phyloP scores from a whole-genome alignment of 257 asterid genomes.

The Ajuga chamaepitys region DNA sequence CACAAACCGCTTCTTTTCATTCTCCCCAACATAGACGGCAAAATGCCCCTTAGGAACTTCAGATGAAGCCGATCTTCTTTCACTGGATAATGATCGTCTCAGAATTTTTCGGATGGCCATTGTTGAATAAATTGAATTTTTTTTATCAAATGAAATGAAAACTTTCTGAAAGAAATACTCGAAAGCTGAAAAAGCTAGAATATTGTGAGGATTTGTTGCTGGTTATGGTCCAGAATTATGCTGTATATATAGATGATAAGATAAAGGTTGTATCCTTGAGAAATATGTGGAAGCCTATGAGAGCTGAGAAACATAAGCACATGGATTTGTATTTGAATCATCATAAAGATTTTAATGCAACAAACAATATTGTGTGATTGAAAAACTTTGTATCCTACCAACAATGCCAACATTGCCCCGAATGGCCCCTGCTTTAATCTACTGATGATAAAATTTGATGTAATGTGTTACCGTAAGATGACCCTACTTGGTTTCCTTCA shows the following conservation, averaged over 20 bases:
- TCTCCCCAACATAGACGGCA: constrained; percentile 10
- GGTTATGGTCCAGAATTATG: background rate
- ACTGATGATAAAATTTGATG: too few species aligned
- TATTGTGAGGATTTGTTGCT: background rate
- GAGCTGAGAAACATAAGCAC: background rate
- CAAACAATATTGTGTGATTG: too few species aligned
- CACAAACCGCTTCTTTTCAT: background rate
- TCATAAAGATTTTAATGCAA: background rate
- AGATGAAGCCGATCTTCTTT: background rate
- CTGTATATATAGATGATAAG: too few species aligned
- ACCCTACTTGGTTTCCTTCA: background rate
- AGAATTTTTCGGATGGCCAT: constrained; percentile 10
- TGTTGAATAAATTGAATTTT: background rate
- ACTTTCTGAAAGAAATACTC: background rate
- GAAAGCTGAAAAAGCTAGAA: background rate
- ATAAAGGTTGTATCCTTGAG: background rate
- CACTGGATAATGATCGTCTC: background rate
- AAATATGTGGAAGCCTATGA: background rate
- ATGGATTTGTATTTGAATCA: constrained; percentile 12
- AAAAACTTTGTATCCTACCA: too few species aligned
- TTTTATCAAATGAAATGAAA: too few species aligned
- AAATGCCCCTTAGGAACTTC: constrained; percentile 17
- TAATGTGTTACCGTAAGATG: background rate
- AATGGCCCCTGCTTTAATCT: background rate
- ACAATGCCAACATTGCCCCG: background rate